phyloP scores from a whole-genome alignment of 148 eudicot species.

The Salicornia ramosissima region DNA sequence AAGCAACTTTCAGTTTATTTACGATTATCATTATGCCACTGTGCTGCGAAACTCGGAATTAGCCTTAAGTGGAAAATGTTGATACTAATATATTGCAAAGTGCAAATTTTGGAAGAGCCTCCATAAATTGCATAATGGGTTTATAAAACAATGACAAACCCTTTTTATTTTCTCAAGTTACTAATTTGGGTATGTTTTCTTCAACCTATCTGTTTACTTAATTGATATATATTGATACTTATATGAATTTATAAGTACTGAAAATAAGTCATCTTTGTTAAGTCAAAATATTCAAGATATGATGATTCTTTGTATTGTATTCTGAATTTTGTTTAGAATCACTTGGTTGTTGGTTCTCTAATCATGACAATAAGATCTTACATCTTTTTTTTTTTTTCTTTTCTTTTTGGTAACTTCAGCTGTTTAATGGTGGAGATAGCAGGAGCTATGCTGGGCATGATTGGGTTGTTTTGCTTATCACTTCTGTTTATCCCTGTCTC shows the following conservation, averaged over 20 bases:
- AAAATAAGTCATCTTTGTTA: too few relatives aligned
- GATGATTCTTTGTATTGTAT: background rate
- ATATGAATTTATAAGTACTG: too few relatives aligned
- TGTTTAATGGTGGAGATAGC: constrained; percentile 40
- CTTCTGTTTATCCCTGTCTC: constrained; percentile 79
- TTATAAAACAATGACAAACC: too few relatives aligned
- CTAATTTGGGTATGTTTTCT: too few relatives aligned
- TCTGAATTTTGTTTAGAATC: background rate
- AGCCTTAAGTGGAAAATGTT: background rate
- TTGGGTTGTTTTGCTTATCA: constrained; percentile 65
- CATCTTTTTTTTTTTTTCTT: background rate
- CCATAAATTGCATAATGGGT: background rate
- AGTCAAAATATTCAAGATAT: too few relatives aligned
- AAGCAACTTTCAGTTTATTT: too few relatives aligned
- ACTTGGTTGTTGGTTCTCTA: background rate
- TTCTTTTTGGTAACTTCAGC: constrained; percentile 34
- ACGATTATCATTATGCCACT: too few relatives aligned
- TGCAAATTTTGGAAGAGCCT: background rate
- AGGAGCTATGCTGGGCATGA: constrained; percentile 48
- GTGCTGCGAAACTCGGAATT: too few relatives aligned
- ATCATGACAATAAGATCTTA: background rate
- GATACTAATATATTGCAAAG: background rate
- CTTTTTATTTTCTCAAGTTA: too few relatives aligned
- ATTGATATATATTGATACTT: too few relatives aligned
- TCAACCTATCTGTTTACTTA: too few relatives aligned